A percentile compares a stretch with the other conserved stretches of the same genome.
Evolutionary conservation across 2,329 filamentous ascomycete genomes (phyloP).

Genomic region (Sarocladiaceae sp.): DNA sequence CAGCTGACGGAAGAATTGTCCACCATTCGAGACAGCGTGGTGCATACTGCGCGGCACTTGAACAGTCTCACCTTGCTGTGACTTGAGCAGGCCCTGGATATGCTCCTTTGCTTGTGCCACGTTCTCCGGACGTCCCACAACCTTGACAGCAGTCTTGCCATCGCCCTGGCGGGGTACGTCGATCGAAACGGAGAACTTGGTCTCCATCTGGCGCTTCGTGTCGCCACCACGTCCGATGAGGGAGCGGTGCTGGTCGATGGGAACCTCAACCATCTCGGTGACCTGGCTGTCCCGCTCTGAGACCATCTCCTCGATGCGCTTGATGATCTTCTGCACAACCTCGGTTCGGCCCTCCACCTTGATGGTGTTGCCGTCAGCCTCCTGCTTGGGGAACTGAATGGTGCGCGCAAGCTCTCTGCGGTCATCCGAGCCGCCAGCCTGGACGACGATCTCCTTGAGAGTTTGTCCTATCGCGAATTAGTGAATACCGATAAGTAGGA

Average conservation of each 20-base stretch:
- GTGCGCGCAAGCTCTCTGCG: conserved; percentile 79
- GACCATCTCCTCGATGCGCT: conserved; percentile 77
- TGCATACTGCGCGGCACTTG: conserved; percentile 78
- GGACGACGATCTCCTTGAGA: conserved; percentile 79
- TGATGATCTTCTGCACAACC: conserved; percentile 84
- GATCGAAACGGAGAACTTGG: conserved; percentile 78
- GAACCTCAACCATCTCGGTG: conserved; percentile 74
- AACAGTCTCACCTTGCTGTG: conserved; percentile 84
- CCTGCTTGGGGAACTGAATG: conserved; percentile 90
- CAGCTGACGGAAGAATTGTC: conserved; percentile 88
- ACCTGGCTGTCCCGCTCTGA: conserved; percentile 80
- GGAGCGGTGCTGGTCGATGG: conserved; percentile 82
- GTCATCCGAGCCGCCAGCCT: conserved; percentile 87
- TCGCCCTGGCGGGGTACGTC: conserved; percentile 90
- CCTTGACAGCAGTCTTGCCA: conserved; percentile 78
- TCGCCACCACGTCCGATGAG: conserved; percentile 92
- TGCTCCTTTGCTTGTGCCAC: conserved; percentile 86
- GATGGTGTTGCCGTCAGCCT: conserved; percentile 76
- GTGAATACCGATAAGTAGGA: neutral
- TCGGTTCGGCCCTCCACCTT: conserved; percentile 80
- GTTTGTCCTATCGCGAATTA: conserved; percentile 64
- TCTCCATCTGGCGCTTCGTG: conserved; percentile 77
- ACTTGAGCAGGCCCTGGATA: conserved; percentile 73
- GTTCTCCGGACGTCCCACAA: conserved; percentile 72
- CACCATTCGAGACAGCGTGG: conserved; percentile 81